These are phyloP conservation scores for Prosopis cineraria DNA, from an alignment of 306 rosid genomes.

Conservation along the genomic window DNA sequence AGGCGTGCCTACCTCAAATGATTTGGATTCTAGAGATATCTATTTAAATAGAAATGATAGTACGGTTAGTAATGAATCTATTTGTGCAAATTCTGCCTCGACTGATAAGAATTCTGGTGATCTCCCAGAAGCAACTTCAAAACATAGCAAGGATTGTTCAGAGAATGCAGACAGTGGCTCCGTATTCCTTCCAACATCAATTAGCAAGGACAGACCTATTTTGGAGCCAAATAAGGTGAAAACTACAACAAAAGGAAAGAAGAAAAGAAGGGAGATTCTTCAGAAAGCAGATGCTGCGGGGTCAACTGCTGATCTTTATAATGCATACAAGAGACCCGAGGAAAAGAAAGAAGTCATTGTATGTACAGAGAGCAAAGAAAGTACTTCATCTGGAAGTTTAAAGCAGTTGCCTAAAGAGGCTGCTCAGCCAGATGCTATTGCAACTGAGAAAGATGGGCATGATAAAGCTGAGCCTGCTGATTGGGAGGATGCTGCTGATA, in stretches of 20 bases:
- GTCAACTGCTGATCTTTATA: constrained; percentile 86
- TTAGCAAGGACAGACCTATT: constrained; percentile 56
- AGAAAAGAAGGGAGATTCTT: constrained; percentile 64
- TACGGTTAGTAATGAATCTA: constrained; percentile 36
- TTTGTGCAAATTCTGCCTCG: constrained; percentile 34
- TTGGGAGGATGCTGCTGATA: constrained; percentile 98
- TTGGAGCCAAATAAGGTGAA: constrained; percentile 59
- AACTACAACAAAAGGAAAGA: constrained; percentile 50
- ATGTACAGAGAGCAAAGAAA: constrained; percentile 53
- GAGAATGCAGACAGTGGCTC: constrained; percentile 45
- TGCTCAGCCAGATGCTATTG: constrained; percentile 40
- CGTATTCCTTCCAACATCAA: constrained; percentile 39
- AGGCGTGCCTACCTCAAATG: constrained; percentile 27
- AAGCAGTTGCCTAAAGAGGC: constrained; percentile 49
- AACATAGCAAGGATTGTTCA: constrained; percentile 44
- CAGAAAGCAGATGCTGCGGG: constrained; percentile 97
- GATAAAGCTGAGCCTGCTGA: constrained; percentile 79
- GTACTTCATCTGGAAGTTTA: constrained; percentile 33
- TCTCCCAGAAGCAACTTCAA: constrained; percentile 40
- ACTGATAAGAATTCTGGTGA: constrained; percentile 48
- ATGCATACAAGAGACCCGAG: constrained; percentile 91
- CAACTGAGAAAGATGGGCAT: constrained; percentile 41
- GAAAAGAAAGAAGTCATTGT: constrained; percentile 68
- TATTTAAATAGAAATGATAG: constrained; percentile 45
- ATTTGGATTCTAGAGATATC: constrained; percentile 38